Evolutionary conservation across 805 yeast species (phyloP).

Genomic region (Zygosaccharomyces pseudorouxii): DNA sequence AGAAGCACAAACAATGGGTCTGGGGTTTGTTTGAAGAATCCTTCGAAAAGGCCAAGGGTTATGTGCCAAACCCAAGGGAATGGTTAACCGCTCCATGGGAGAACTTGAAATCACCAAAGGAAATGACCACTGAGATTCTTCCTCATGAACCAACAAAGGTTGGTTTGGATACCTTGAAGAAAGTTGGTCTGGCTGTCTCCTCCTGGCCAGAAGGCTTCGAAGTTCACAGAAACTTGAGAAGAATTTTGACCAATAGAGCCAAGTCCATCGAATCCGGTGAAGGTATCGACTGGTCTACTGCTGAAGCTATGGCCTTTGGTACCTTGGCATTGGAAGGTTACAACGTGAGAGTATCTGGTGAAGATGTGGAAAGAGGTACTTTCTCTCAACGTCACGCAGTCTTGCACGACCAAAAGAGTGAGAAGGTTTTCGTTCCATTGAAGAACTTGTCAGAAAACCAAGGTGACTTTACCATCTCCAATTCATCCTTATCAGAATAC

Average conservation of each 20-base stretch:
- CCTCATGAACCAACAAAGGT: slow-evolving; percentile 97
- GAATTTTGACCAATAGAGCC: slow-evolving; percentile 83
- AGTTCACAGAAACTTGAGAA: slow-evolving; percentile 91
- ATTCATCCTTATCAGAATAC: slow-evolving; percentile 95
- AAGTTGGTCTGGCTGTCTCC: slow-evolving; percentile 73
- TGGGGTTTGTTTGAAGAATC: slow-evolving; percentile 93
- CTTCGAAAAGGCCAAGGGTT: slow-evolving; percentile 81
- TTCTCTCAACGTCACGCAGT: slow-evolving; percentile 99
- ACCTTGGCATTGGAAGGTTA: slow-evolving; percentile 87
- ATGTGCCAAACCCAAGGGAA: slow-evolving; percentile 86
- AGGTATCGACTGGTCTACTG: slow-evolving; percentile 98
- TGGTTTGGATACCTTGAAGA: slow-evolving; percentile 61
- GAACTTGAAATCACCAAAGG: slow-evolving; percentile 96
- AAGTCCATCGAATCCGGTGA: slow-evolving; percentile 85
- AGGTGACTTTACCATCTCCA: slow-evolving; percentile 81
- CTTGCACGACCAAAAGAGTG: slow-evolving; percentile 90
- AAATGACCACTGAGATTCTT: slow-evolving; percentile 88
- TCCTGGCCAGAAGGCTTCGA: slow-evolving; percentile 84
- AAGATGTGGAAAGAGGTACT: slow-evolving; percentile 99
- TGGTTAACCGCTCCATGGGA: slow-evolving; percentile 99
- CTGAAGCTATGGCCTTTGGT: slow-evolving; percentile 98
- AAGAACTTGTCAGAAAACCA: slow-evolving; percentile 73
- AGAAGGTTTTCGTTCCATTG: slow-evolving; percentile 79
- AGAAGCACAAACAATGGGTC: slow-evolving; percentile 96
- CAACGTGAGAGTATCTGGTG: slow-evolving; percentile 96